These are phyloP conservation scores for Pseudohyphozyma bogoriensis DNA, from an alignment of 768 basidiomycete genomes.

Conservation along the genomic window DNA sequence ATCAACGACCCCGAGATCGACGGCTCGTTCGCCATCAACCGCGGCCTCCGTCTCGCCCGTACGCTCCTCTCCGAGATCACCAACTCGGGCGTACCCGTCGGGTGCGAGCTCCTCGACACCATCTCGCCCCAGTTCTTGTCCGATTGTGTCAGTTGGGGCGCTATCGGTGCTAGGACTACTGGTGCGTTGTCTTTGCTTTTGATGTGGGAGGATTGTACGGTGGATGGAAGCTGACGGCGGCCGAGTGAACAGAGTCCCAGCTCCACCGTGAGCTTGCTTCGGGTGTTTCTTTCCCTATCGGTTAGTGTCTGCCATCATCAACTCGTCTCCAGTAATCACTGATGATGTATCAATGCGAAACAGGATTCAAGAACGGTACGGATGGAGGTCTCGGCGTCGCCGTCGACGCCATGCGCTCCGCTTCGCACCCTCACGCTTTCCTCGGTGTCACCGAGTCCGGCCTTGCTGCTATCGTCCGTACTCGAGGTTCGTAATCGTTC, in stretches of 20 bases:
- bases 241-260: constrained; percentile 56
- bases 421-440: constrained; percentile 88
- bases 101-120: constrained; percentile 79
- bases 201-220: accelerated
- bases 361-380: constrained; percentile 96
- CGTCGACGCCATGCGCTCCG: constrained; percentile 90
- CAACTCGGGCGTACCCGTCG: constrained; percentile 78
- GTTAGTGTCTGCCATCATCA: no score
- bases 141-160: constrained; percentile 73
- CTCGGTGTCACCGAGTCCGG: constrained; percentile 56
- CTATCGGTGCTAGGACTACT: constrained; percentile 94
- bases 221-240: background rate
- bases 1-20: constrained; percentile 83
- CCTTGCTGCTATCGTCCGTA: constrained; percentile 75
- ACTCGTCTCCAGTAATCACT: no score
- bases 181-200: background rate
- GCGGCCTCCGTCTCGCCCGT: constrained; percentile 78
- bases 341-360: no score
- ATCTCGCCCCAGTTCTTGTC: constrained; percentile 38
- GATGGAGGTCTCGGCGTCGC: constrained; percentile 82
- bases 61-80: constrained; percentile 87
- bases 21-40: constrained; percentile 92
- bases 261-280: constrained; percentile 93
- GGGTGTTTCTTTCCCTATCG: constrained; percentile 90
- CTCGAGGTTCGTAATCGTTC: constrained; percentile 4